Evolutionary conservation across 805 yeast genomes (phyloP).

Genomic region (Yarrowia sp.): DNA sequence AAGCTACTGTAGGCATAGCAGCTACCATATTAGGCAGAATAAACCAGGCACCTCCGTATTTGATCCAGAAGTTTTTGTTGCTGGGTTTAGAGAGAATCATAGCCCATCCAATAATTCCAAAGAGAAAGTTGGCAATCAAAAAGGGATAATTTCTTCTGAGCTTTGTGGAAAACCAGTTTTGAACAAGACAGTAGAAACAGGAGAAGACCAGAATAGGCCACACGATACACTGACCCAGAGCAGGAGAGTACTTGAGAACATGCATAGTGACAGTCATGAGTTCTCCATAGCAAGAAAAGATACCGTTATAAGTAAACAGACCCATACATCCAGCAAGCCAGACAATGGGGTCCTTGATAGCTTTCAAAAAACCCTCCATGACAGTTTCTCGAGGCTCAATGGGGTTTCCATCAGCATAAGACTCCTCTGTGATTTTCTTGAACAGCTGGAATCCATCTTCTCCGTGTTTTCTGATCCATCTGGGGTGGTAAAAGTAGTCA

Average conservation of each 20-base stretch:
- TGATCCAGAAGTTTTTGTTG: not conserved
- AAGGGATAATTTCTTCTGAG: not conserved
- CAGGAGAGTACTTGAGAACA: constrained; percentile 1
- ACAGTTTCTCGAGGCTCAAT: not conserved
- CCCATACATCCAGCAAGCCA: not conserved
- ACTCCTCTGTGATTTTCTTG: not conserved
- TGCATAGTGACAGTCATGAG: not conserved
- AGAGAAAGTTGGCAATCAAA: not conserved
- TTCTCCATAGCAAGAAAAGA: not conserved
- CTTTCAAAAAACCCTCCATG: not conserved
- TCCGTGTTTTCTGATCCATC: constrained; percentile 7
- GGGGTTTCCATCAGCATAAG: not conserved
- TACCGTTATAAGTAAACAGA: not conserved
- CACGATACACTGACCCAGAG: not conserved
- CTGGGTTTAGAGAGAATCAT: not conserved
- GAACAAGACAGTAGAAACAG: not conserved
- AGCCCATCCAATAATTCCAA: not conserved
- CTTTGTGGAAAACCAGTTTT: not conserved
- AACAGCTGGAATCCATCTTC: constrained; percentile 3
- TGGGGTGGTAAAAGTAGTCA: constrained; percentile 13
- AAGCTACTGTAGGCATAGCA: not conserved
- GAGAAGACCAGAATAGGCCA: not conserved
- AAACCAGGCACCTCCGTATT: constrained; percentile 1
- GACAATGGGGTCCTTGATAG: not conserved
- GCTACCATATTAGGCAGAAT: not conserved